Base-by-base conservation (phyloP, 768 basidiomycete genomes). In the Mycena galopus region DNA sequence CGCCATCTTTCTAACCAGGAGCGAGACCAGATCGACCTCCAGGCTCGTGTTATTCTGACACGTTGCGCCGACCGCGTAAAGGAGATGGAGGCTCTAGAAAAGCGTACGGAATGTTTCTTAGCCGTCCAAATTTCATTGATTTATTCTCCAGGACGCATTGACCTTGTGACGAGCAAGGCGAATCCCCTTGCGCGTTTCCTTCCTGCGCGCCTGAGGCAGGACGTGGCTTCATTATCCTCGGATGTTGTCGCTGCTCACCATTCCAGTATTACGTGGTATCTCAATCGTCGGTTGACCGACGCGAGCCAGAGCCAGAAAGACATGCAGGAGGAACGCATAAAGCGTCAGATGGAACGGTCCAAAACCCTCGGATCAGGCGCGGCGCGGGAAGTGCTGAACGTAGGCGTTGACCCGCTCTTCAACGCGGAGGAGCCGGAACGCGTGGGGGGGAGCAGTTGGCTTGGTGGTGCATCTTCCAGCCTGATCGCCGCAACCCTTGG, bases 21-120 rank as follows among this genome's bases (percentile, higher is more conserved):
- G 81, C 88, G 97, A 72, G 97, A 98, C 82, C 96, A 98, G 83
- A 94, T 99, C 64, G 98, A 99, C 86, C 84, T 96, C 71, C 94
- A 97, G 79, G 93, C 95, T 35, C 92, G 94, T 75, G 88, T 96
- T 77, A 93, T 98, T 65, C 85, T 99, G 59, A 88, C 91, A 60
- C 89, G 92, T 64, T 98, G 96, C 83, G 91, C 95, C 35, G 94
- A 97, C 74, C 86, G 94, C 75, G 93, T 98, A 10, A 92, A 91
- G 76, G 90, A 93, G 80, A 91, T 99, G 89, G 98, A 99, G 80
- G 86, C 87, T 47, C 83, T 95, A 30, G 98, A 99, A 85, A 93
- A 94, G 81, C 90, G 97, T 98, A 84, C 79, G 93, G 84, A 61
- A 77, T 72, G 62, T 68, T 65, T 68, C 60, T 61, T 55, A 50